Conservation (phyloP, 345 rosid species). For the Diplotaxis tenuifolia region DNA sequence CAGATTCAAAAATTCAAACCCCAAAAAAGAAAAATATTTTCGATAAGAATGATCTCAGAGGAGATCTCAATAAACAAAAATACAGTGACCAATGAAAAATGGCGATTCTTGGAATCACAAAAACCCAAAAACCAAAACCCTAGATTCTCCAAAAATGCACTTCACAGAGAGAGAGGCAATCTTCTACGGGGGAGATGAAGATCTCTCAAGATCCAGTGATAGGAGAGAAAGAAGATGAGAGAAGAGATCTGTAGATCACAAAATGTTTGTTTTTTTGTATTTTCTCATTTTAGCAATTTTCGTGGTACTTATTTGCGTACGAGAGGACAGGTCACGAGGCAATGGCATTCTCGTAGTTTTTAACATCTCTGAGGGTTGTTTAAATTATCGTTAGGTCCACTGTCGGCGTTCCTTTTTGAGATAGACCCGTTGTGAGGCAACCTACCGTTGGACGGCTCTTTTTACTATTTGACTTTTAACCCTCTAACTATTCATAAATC, state of each 20-base stretch:
- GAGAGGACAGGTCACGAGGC: not conserved
- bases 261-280: not conserved
- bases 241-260: not conserved
- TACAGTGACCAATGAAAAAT: conserved; percentile 19
- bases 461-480: not conserved
- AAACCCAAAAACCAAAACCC: conserved; percentile 24
- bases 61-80: conserved; percentile 11
- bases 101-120: conserved; percentile 25
- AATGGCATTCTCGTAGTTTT: not conserved
- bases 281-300: not conserved
- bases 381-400: not conserved
- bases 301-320: not conserved
- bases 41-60: no score
- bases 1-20: no score
- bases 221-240: not conserved
- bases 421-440: not conserved
- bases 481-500: not conserved
- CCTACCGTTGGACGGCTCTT: not conserved
- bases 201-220: not conserved
- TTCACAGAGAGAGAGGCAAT: not conserved
- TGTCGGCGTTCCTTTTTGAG: not conserved
- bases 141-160: conserved; percentile 24
- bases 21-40: no score
- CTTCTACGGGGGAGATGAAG: not conserved
- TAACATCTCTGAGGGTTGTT: not conserved